phyloP scores from a whole-genome alignment of 1,284 basidiomycete genomes.

The Amylostereum areolatum region DNA sequence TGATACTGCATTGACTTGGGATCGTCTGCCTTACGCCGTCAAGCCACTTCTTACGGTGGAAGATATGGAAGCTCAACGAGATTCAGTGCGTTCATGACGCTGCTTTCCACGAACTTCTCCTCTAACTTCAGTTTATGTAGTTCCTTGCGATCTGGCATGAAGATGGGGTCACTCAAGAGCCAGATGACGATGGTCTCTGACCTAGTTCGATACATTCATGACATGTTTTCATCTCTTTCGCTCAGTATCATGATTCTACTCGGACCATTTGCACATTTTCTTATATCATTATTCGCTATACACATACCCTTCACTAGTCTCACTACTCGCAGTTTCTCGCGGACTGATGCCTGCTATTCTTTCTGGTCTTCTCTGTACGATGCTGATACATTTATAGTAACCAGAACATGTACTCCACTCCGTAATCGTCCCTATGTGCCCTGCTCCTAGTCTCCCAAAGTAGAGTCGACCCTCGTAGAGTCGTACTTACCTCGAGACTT shows the following conservation, averaged over 20 bases:
- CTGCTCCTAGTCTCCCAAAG: no score
- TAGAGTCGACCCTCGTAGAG: no score
- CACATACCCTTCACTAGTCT: neutral
- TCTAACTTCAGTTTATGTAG: conserved; percentile 27
- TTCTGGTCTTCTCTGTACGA: neutral
- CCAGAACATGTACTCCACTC: no score
- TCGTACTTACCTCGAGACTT: no score
- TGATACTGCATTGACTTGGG: conserved; percentile 63
- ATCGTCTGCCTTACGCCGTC: conserved; percentile 61
- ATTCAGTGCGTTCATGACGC: conserved; percentile 25
- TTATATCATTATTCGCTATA: conserved; percentile 2
- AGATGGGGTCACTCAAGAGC: conserved; percentile 70
- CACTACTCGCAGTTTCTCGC: neutral
- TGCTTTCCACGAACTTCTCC: conserved; percentile 2
- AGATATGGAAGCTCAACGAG: conserved; percentile 53
- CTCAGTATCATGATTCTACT: conserved; percentile 16
- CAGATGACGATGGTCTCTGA: conserved; percentile 38
- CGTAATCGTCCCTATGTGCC: no score
- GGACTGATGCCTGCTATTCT: neutral
- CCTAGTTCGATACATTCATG: no score
- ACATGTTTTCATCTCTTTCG: neutral
- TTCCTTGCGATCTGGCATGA: conserved; percentile 78
- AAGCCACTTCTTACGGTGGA: conserved; percentile 50
- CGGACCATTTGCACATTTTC: conserved; percentile 7
- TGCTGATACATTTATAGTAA: neutral